phyloP scores from a whole-genome alignment of 768 basidiomycete genomes.

The Rickenella mellea region DNA sequence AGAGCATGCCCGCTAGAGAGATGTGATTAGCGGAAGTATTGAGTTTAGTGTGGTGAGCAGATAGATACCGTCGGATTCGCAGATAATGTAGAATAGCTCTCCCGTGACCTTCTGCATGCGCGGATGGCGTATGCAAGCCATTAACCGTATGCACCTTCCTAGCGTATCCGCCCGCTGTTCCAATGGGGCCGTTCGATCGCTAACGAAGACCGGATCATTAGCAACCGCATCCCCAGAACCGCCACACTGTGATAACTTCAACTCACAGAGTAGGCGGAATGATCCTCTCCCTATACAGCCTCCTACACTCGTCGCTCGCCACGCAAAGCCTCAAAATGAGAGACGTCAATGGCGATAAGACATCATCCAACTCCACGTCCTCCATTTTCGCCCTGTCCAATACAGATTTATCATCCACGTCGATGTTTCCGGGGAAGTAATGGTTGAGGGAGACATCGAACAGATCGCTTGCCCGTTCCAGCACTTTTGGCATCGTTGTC shows the following conservation, averaged over 20 bases:
- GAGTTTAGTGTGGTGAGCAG: not conserved
- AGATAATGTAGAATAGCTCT: constrained; percentile 79
- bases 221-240: not conserved
- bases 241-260: not conserved
- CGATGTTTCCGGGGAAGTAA: constrained; percentile 57
- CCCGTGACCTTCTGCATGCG: constrained; percentile 71
- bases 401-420: constrained; percentile 56
- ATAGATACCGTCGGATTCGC: constrained; percentile 59
- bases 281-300: constrained; percentile 54
- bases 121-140: constrained; percentile 64
- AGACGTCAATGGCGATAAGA: constrained; percentile 66
- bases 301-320: constrained; percentile 49
- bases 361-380: constrained; percentile 64
- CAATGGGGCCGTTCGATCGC: constrained; percentile 68
- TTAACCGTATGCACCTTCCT: constrained; percentile 71
- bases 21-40: not conserved
- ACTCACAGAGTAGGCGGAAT: constrained; percentile 59
- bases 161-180: constrained; percentile 67
- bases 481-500: constrained; percentile 29
- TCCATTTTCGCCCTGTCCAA: constrained; percentile 42
- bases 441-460: constrained; percentile 48
- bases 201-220: too few species aligned
- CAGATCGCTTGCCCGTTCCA: constrained; percentile 58
- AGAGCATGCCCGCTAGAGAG: constrained; percentile 51
- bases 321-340: constrained; percentile 64